Percentiles rank a stretch among this genome's conserved stretches.
Conservation (phyloP, 768 basidiomycete genomes). For the Lactarius hatsudake region DNA sequence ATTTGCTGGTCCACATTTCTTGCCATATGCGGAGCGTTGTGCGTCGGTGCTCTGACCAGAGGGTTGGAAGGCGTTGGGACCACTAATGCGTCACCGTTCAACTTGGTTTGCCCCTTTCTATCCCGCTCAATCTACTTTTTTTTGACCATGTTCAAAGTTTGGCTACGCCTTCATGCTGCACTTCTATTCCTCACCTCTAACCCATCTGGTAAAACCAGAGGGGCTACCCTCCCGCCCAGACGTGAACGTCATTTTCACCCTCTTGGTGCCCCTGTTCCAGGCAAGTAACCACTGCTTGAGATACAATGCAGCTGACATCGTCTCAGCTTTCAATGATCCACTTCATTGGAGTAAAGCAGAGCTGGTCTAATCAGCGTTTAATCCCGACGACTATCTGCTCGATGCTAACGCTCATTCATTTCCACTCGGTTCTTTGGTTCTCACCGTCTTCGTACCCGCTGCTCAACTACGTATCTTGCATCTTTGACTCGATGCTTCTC, state of each 20-base stretch:
- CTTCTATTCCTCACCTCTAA: constrained; percentile 65
- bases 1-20: constrained; percentile 76
- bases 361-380: constrained; percentile 65
- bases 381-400: constrained; percentile 65
- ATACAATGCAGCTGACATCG: constrained; percentile 1
- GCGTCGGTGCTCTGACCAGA: constrained; percentile 62
- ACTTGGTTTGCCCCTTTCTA: constrained; percentile 45
- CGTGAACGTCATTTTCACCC: constrained; percentile 67
- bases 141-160: constrained; percentile 42
- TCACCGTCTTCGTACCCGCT: constrained; percentile 56
- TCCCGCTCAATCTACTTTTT: background rate
- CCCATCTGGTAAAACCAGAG: constrained; percentile 46
- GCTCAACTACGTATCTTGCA: constrained; percentile 69
- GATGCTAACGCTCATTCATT: constrained; percentile 59
- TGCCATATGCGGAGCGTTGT: constrained; percentile 61
- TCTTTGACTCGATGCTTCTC: constrained; percentile 65
- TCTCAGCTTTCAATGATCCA: constrained; percentile 61
- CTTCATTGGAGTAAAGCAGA: constrained; percentile 58
- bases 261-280: constrained; percentile 71
- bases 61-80: constrained; percentile 60
- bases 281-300: constrained; percentile 35
- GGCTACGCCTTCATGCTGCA: constrained; percentile 76
- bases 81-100: constrained; percentile 61
- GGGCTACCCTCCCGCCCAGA: constrained; percentile 63
- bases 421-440: constrained; percentile 58